Conservation (phyloP, 176 grass and related monocot species). For the Carex myosuroides region DNA sequence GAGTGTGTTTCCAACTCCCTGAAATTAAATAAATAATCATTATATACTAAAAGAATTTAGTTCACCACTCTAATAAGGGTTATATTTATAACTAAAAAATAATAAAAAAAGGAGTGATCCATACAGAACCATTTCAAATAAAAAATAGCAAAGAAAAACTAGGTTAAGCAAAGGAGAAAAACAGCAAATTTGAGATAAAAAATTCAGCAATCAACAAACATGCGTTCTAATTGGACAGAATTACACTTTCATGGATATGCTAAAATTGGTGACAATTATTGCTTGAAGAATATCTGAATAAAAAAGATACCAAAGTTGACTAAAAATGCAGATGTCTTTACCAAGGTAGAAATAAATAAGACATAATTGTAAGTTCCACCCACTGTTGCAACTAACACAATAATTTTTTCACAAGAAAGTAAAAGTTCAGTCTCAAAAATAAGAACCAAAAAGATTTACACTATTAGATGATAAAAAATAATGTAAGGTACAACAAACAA, state of each 20-base stretch:
- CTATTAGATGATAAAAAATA: too few relatives aligned
- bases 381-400: neutral
- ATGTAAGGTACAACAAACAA: too few relatives aligned
- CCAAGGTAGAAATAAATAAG: neutral
- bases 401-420: too few relatives aligned
- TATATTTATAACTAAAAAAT: neutral
- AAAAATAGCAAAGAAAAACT: neutral
- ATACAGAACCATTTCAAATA: neutral
- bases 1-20: conserved; percentile 74
- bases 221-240: neutral
- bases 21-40: neutral
- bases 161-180: neutral
- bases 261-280: neutral
- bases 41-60: neutral
- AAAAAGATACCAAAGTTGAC: neutral
- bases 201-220: neutral
- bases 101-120: neutral
- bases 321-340: neutral
- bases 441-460: too few relatives aligned
- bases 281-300: neutral
- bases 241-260: neutral
- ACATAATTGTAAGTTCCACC: neutral
- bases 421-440: too few relatives aligned
- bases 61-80: neutral
- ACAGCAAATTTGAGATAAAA: neutral